Percentiles rank a stretch among this genome's conserved stretches.
Evolutionary conservation across 1,284 basidiomycete species (phyloP).

Genomic region (Fomitiporia mediterranea): DNA sequence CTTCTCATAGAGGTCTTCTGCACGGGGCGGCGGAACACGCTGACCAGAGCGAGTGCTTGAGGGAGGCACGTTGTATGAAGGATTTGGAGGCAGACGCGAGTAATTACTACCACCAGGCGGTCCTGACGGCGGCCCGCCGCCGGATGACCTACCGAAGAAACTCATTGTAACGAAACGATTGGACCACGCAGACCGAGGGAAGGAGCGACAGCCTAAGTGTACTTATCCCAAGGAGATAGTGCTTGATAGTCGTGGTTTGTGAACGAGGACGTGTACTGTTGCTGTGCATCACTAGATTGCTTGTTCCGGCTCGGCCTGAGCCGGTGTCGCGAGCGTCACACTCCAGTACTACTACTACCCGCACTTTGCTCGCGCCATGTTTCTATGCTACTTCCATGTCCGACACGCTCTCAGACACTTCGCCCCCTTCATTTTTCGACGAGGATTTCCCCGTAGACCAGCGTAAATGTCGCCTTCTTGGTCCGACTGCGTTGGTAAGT

Average conservation of each 20-base stretch:
- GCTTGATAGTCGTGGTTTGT: background rate
- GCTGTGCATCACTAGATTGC: background rate
- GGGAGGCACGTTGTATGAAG: conserved; percentile 19
- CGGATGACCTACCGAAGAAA: conserved; percentile 44
- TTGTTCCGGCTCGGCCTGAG: background rate
- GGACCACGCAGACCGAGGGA: no score
- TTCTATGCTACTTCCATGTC: conserved; percentile 6
- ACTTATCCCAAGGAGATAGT: background rate
- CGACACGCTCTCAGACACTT: background rate
- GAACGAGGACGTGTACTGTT: background rate
- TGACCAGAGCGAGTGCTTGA: conserved; percentile 11
- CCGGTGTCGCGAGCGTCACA: conserved; percentile 7
- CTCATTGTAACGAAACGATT: conserved; percentile 36
- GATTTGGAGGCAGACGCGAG: conserved; percentile 41
- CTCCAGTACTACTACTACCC: background rate
- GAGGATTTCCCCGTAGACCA: conserved; percentile 47
- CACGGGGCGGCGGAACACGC: conserved; percentile 36
- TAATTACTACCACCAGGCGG: conserved; percentile 35
- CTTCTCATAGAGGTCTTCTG: conserved; percentile 58
- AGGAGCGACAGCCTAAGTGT: background rate
- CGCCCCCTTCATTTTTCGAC: conserved; percentile 4
- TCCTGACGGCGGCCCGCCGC: conserved; percentile 36
- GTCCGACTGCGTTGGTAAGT: conserved; percentile 62
- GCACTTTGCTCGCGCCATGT: conserved; percentile 12
- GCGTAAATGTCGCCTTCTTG: conserved; percentile 58